phyloP scores from a whole-genome alignment of 495 filamentous ascomycete species.

The Sordaria brevicollis region DNA sequence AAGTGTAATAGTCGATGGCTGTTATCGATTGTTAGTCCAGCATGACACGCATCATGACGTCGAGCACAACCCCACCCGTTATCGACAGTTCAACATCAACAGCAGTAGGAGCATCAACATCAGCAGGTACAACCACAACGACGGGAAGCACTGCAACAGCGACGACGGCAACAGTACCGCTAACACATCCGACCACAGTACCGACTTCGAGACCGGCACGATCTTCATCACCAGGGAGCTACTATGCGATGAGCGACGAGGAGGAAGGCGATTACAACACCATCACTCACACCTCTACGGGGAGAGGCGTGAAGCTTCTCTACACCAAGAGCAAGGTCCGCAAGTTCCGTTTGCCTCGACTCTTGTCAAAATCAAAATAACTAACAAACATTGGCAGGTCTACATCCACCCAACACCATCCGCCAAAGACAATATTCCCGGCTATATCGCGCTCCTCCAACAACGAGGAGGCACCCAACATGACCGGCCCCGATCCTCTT shows the following conservation, averaged over 20 bases:
- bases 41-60: not conserved
- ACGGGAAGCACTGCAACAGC: not conserved
- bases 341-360: not conserved
- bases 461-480: slow-evolving; percentile 65
- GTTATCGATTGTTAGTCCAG: not conserved
- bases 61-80: not conserved
- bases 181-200: not conserved
- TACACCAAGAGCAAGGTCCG: slow-evolving; percentile 91
- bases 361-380: too few relatives aligned
- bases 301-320: slow-evolving; percentile 86
- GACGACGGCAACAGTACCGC: not conserved
- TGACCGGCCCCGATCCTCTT: slow-evolving; percentile 36
- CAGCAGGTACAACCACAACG: not conserved
- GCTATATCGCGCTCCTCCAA: slow-evolving; percentile 88
- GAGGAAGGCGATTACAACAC: slow-evolving; percentile 94
- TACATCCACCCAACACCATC: slow-evolving; percentile 96
- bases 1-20: not conserved
- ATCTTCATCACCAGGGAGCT: slow-evolving; percentile 67
- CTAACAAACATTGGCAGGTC: slow-evolving; percentile 47
- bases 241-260: slow-evolving; percentile 94
- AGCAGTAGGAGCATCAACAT: not conserved
- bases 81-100: not conserved
- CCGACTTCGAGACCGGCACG: slow-evolving; percentile 9
- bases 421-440: slow-evolving; percentile 90
- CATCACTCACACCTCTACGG: slow-evolving; percentile 71